Conservation (phyloP, 257 asterid species). For the Solanum corneliomulleri region DNA sequence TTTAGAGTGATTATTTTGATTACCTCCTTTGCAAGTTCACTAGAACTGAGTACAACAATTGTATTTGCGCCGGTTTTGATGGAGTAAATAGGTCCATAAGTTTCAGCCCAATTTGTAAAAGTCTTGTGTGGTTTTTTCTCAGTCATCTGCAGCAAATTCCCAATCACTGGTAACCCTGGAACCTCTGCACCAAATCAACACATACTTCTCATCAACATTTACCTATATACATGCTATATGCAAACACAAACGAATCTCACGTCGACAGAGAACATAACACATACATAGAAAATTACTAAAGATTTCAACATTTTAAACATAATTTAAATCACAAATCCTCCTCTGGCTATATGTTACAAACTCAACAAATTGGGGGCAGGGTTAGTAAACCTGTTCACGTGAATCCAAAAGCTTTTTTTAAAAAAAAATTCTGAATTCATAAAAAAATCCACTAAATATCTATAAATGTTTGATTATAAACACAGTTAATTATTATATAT, state of each 20-base stretch:
- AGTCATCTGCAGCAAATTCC: constrained; percentile 70
- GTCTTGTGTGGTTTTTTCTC: constrained; percentile 89
- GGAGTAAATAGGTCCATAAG: constrained; percentile 72
- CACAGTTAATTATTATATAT: neutral
- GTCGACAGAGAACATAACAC: neutral
- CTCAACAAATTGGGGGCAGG: neutral
- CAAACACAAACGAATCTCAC: neutral
- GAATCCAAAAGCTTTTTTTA: neutral
- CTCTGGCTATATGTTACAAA: neutral
- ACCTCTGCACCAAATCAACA: constrained; percentile 45
- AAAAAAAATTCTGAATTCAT: neutral
- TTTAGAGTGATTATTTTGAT: neutral
- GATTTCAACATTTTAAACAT: neutral
- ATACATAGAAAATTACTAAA: neutral
- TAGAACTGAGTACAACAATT: constrained; percentile 61
- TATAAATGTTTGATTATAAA: neutral
- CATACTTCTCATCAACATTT: neutral
- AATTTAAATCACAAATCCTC: neutral
- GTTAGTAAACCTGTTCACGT: neutral
- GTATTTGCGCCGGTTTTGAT: constrained; percentile 54
- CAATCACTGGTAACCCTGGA: constrained; percentile 69
- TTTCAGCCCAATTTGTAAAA: constrained; percentile 74
- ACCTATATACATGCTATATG: neutral
- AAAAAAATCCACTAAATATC: neutral
- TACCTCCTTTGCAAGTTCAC: constrained; percentile 77